Conservation (phyloP, 257 asterid genomes). For the Nicotiana undulata region DNA sequence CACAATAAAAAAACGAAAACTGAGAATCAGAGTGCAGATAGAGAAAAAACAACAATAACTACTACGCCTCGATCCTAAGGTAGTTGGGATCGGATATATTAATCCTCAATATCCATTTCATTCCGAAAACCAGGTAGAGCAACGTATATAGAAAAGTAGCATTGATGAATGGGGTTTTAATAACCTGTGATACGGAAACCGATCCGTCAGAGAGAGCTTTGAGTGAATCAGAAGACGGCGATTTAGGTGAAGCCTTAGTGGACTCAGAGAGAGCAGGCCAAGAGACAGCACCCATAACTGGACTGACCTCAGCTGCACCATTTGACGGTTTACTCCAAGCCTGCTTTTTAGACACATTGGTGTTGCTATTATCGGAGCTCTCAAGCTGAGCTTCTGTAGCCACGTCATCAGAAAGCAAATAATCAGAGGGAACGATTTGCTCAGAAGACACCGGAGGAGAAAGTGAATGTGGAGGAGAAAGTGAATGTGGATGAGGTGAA, state of each 20-base stretch:
- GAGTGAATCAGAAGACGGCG: conserved; percentile 33
- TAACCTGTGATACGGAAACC: conserved; percentile 42
- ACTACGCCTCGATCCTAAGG: background rate
- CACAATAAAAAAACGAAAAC: background rate
- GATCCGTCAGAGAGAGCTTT: conserved; percentile 35
- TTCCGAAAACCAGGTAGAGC: background rate
- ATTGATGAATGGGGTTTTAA: background rate
- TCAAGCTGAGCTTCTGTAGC: conserved; percentile 31
- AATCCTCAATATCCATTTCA: background rate
- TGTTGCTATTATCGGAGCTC: conserved; percentile 20
- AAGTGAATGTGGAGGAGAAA: conserved; percentile 25
- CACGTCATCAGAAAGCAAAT: conserved; percentile 10
- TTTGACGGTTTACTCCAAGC: conserved; percentile 57
- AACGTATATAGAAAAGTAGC: conserved; percentile 12
- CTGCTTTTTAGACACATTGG: conserved; percentile 33
- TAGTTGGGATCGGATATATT: background rate
- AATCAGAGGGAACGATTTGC: conserved; percentile 20
- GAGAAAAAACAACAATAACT: background rate
- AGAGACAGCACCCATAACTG: conserved; percentile 66
- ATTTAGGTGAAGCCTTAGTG: conserved; percentile 58
- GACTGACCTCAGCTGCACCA: conserved; percentile 34
- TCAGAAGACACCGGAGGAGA: conserved; percentile 18
- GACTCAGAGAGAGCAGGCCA: conserved; percentile 83
- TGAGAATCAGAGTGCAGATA: background rate
- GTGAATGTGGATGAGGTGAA: conserved; percentile 12